Percentiles rank a stretch among this genome's conserved stretches.
Conservation (phyloP, 2,329 filamentous ascomycete genomes). For the Sordariomycetes sp. region DNA sequence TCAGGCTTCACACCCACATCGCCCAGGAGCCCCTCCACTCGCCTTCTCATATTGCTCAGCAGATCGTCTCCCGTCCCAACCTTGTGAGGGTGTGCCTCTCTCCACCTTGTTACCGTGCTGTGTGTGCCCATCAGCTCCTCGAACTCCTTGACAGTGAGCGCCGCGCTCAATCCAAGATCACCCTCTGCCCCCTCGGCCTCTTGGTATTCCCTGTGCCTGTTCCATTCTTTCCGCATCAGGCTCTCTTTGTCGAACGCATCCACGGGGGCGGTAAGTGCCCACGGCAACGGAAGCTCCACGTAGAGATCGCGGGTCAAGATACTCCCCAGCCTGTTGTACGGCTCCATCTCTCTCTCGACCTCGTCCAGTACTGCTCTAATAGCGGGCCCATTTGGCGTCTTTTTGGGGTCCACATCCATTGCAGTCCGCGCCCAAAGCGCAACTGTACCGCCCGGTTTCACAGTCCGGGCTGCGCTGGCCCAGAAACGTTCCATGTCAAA, state of each 20-base stretch:
- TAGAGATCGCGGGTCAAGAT: conserved; percentile 27
- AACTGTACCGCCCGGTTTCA: conserved; percentile 43
- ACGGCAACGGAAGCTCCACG: conserved; percentile 33
- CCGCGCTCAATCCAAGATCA: not conserved
- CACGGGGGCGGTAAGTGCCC: conserved; percentile 24
- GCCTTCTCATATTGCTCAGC: conserved; percentile 14
- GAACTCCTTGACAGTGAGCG: not conserved
- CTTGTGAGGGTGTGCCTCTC: conserved; percentile 26
- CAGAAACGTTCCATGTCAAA: conserved; percentile 44
- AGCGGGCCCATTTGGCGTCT: conserved; percentile 24
- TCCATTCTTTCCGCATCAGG: conserved; percentile 32
- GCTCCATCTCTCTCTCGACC: conserved; percentile 23
- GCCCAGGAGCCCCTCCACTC: conserved; percentile 13
- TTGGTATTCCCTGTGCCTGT: not conserved
- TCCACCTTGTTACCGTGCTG: conserved; percentile 28
- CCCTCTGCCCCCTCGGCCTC: not conserved
- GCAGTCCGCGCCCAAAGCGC: conserved; percentile 34
- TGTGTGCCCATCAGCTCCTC: conserved; percentile 21
- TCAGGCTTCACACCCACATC: conserved; percentile 20
- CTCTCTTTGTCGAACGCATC: conserved; percentile 24
- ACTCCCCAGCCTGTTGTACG: conserved; percentile 31
- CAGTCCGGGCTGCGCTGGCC: conserved; percentile 28
- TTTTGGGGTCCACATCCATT: conserved; percentile 14
- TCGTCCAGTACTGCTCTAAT: conserved; percentile 29
- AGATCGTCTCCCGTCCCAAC: conserved; percentile 24